These are phyloP conservation scores for Claviceps lovelessii DNA, from an alignment of 2,329 filamentous ascomycete species.

Conservation along the genomic window DNA sequence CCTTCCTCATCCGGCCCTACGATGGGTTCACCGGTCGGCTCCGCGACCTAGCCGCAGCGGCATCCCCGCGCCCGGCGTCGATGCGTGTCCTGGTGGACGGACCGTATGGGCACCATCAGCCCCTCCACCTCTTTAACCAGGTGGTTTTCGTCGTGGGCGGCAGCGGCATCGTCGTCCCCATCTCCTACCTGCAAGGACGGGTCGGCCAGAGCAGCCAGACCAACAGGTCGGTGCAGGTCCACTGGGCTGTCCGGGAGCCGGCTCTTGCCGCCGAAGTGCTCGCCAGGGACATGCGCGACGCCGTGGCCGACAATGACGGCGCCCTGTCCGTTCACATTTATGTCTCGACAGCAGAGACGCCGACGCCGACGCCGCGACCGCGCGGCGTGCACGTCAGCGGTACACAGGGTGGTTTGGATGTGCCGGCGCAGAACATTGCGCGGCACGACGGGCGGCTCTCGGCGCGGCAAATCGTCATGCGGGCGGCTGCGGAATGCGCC, in stretches of 20 bases:
- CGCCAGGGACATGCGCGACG: constrained; percentile 17
- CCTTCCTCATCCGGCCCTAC: constrained; percentile 32
- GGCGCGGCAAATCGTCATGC: constrained; percentile 17
- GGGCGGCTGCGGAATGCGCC: constrained; percentile 10
- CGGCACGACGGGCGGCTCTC: constrained; percentile 19
- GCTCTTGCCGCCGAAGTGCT: constrained; percentile 23
- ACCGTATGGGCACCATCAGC: constrained; percentile 28
- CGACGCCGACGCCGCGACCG: background rate
- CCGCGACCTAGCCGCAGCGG: constrained; percentile 14
- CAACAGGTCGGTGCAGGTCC: constrained; percentile 17
- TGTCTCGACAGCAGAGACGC: constrained; percentile 14
- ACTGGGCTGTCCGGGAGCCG: constrained; percentile 30
- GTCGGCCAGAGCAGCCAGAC: constrained; percentile 7
- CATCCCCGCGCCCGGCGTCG: constrained; percentile 12
- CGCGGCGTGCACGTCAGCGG: background rate
- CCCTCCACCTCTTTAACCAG: constrained; percentile 23
- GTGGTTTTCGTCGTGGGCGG: constrained; percentile 31
- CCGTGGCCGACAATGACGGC: constrained; percentile 10
- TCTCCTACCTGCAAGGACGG: constrained; percentile 23
- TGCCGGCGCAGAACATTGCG: constrained; percentile 9
- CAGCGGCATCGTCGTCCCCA: constrained; percentile 28
- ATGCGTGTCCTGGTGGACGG: constrained; percentile 29
- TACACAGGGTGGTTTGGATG: background rate
- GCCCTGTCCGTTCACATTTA: constrained; percentile 24
- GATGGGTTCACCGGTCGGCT: constrained; percentile 29